Conservation (phyloP, 495 filamentous ascomycete genomes). For the Terfezia boudieri region DNA sequence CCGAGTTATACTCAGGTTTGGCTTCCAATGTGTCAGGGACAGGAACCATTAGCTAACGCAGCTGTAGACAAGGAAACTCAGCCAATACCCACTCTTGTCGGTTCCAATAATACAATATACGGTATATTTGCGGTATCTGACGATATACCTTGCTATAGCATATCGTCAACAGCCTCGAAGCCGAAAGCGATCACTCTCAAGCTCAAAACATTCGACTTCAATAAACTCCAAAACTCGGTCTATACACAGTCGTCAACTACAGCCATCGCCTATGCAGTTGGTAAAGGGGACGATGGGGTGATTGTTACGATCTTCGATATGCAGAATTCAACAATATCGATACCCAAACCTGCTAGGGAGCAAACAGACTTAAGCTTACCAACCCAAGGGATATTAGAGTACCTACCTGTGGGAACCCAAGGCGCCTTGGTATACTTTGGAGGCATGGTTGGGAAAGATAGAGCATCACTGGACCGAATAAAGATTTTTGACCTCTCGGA, state of each 20-base stretch:
- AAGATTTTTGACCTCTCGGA: not conserved
- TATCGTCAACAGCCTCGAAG: not conserved
- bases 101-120: not conserved
- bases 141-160: not conserved
- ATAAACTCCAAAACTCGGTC: not conserved
- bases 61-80: not conserved
- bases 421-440: not conserved
- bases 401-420: not conserved
- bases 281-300: not conserved
- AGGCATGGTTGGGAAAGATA: not conserved
- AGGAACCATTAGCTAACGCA: not conserved
- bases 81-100: not conserved
- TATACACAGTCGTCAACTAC: not conserved
- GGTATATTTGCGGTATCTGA: not conserved
- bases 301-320: too few species aligned
- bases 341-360: too few species aligned
- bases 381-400: not conserved
- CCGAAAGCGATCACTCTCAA: not conserved
- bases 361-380: not conserved
- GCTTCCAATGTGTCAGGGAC: too few species aligned
- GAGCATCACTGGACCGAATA: not conserved
- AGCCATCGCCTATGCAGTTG: not conserved
- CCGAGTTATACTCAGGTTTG: not conserved
- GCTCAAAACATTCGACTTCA: not conserved
- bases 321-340: too few species aligned